Conservation (phyloP, 192 early-diverging fungal species). For the Helicostylum pulchrum region DNA sequence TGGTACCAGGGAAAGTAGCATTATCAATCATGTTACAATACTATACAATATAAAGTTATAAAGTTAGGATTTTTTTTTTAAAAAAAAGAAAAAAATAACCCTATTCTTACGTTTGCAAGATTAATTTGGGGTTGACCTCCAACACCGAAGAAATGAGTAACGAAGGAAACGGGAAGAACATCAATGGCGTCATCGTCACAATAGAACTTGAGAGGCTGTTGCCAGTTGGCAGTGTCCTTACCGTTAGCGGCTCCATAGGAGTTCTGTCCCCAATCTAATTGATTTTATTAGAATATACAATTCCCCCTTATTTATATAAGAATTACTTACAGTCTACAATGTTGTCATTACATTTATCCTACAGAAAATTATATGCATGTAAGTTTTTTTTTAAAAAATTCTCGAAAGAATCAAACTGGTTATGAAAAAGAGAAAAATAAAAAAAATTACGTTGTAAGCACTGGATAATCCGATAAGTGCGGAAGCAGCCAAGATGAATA, state of each 20-base stretch:
- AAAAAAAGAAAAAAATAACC: background rate
- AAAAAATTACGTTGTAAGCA: conserved; percentile 4
- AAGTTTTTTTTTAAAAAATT: background rate
- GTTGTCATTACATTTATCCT: conserved; percentile 39
- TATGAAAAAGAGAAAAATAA: background rate
- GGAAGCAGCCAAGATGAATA: conserved; percentile 2
- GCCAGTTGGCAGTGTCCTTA: conserved; percentile 26
- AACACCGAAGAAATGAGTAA: conserved; percentile 48
- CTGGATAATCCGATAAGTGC: conserved; percentile 8
- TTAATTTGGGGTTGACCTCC: conserved; percentile 52
- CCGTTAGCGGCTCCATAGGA: conserved; percentile 38
- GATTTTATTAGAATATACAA: background rate
- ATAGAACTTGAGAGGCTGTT: conserved; percentile 43
- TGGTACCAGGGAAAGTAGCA: conserved; percentile 47
- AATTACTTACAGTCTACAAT: conserved; percentile 35
- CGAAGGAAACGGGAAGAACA: conserved; percentile 56
- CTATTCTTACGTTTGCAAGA: conserved; percentile 42
- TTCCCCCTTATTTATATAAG: background rate
- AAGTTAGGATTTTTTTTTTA: background rate
- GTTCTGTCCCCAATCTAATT: conserved; percentile 41
- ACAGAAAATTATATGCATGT: background rate
- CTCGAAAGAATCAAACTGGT: background rate
- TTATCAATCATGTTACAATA: conserved; percentile 42
- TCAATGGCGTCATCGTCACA: conserved; percentile 59
- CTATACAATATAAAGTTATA: conserved; percentile 8